Percentiles rank a stretch among this genome's conserved stretches.
Evolutionary conservation across 2,329 filamentous ascomycete species (phyloP).

Genomic region (Talaromyces atroroseus): DNA sequence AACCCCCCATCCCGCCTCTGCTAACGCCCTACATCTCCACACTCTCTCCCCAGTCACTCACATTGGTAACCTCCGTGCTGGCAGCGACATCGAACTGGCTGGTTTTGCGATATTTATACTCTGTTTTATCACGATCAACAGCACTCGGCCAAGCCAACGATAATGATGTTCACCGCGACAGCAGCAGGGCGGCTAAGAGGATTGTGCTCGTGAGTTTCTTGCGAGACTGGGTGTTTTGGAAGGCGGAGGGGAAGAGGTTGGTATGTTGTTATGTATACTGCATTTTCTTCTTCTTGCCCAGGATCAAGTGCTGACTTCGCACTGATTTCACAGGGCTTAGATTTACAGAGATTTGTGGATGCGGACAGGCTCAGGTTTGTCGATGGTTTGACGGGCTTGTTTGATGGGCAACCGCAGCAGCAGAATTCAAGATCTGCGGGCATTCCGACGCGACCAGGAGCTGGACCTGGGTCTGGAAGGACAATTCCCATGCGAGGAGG

Average conservation of each 20-base stretch:
- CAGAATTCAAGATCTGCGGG: background rate
- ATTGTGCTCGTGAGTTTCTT: slow-evolving; percentile 80
- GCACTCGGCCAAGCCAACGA: slow-evolving; percentile 11
- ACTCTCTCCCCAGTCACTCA: slow-evolving; percentile 32
- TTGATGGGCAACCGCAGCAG: slow-evolving; percentile 22
- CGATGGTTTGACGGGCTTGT: slow-evolving; percentile 64
- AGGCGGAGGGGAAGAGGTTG: slow-evolving; percentile 60
- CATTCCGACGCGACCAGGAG: background rate
- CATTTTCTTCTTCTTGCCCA: background rate
- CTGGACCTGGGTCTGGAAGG: slow-evolving; percentile 14
- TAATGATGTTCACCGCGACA: slow-evolving; percentile 15
- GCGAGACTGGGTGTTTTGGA: slow-evolving; percentile 74
- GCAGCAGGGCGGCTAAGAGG: slow-evolving; percentile 20
- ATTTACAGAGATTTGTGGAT: slow-evolving; percentile 57
- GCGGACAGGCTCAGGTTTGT: slow-evolving; percentile 64
- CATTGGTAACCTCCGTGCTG: slow-evolving; percentile 40
- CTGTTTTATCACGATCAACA: slow-evolving; percentile 32
- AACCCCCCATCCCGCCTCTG: slow-evolving; percentile 36
- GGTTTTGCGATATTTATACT: slow-evolving; percentile 47
- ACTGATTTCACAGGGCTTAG: slow-evolving; percentile 54
- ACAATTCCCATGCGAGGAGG: slow-evolving; percentile 24
- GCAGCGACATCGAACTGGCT: slow-evolving; percentile 54
- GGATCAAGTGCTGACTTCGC: background rate
- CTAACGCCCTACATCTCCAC: slow-evolving; percentile 10
- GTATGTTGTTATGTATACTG: slow-evolving; percentile 40